Percentiles rank a stretch among this genome's conserved stretches.
These are phyloP conservation scores for Hippophae tibetana DNA, from an alignment of 306 rosid species.

Conservation along the genomic window DNA sequence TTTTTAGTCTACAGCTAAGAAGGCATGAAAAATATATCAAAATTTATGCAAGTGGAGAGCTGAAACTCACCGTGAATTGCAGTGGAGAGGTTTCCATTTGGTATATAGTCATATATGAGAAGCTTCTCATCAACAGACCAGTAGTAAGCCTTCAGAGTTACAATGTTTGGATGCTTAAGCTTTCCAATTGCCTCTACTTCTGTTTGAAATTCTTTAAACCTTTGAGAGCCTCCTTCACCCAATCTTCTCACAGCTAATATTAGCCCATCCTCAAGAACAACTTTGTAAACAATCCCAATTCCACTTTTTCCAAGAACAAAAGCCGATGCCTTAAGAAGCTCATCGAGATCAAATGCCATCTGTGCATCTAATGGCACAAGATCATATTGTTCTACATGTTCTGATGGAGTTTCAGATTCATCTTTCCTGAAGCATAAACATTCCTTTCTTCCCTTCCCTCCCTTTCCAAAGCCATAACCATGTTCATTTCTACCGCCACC, in stretches of 20 bases:
- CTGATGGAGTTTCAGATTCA: conserved; percentile 64
- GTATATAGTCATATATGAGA: conserved; percentile 80
- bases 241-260: conserved; percentile 86
- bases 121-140: conserved; percentile 99
- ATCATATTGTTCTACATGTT: conserved; percentile 75
- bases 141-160: conserved; percentile 75
- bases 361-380: conserved; percentile 75
- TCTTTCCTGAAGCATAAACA: conserved; percentile 76
- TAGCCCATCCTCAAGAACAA: conserved; percentile 89
- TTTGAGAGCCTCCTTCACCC: conserved; percentile 99
- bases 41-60: not conserved
- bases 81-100: conserved; percentile 79
- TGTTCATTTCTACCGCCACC: conserved; percentile 41
- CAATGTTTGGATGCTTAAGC: conserved; percentile 80
- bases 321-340: conserved; percentile 98
- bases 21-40: not conserved
- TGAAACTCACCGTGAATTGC: conserved; percentile 71
- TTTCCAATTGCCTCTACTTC: conserved; percentile 98
- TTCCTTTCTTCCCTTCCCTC: conserved; percentile 46
- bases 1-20: no score
- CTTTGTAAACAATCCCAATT: conserved; percentile 91
- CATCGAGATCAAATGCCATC: conserved; percentile 86
- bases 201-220: conserved; percentile 90
- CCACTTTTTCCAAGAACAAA: conserved; percentile 94
- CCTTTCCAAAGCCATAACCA: conserved; percentile 32